phyloP scores from a whole-genome alignment of 495 filamentous ascomycete species.

The Aspergillus coremiiformis region DNA sequence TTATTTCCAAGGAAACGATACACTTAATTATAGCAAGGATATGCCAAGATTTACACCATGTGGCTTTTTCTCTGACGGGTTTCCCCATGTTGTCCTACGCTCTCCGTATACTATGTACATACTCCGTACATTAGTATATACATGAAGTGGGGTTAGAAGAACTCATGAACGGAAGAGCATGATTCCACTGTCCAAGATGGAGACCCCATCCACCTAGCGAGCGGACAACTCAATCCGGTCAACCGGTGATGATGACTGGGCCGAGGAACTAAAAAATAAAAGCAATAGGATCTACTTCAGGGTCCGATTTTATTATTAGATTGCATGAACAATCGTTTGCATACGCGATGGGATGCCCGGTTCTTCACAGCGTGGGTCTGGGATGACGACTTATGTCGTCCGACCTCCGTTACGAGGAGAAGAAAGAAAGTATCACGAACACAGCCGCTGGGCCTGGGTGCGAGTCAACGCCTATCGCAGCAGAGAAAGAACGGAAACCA shows the following conservation, averaged over 20 bases:
- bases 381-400: neutral
- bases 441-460: neutral
- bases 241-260: too few species aligned
- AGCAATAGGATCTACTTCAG: too few species aligned
- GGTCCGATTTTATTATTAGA: too few species aligned
- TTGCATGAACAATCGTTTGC: neutral
- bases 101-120: neutral
- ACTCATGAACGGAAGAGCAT: neutral
- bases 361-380: neutral
- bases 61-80: slow-evolving; percentile 2
- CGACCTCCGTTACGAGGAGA: neutral
- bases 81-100: neutral
- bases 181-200: neutral
- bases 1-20: neutral
- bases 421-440: neutral
- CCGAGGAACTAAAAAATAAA: too few species aligned
- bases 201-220: too few species aligned
- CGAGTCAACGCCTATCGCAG: neutral
- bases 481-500: neutral
- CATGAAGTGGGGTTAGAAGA: neutral
- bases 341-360: neutral
- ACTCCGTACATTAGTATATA: too few species aligned
- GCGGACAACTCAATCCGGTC: too few species aligned
- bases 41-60: slow-evolving; percentile 8
- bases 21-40: neutral